phyloP scores from a whole-genome alignment of 2,329 filamentous ascomycete species.

The Penicillium sp. region DNA sequence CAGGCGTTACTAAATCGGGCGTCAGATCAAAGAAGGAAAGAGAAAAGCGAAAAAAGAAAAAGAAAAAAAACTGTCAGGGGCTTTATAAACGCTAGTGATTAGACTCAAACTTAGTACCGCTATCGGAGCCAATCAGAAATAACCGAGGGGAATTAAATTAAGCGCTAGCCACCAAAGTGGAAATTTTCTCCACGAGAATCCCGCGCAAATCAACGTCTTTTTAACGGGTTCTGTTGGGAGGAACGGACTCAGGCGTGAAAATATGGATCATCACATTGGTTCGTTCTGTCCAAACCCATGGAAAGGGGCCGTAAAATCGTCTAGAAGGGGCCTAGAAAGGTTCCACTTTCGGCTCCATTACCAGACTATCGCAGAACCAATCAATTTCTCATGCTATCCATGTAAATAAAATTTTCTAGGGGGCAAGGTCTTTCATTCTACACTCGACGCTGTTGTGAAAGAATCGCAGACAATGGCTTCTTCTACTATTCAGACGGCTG shows the following conservation, averaged over 20 bases:
- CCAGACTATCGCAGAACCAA: constrained; percentile 10
- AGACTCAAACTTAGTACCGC: constrained; percentile 11
- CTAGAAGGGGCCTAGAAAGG: constrained; percentile 16
- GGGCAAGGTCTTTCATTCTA: neutral
- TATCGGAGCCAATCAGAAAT: constrained; percentile 4
- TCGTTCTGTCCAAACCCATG: constrained; percentile 5
- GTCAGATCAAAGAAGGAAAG: neutral
- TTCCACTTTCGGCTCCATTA: constrained; percentile 14
- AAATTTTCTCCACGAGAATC: constrained; percentile 10
- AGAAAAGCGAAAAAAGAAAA: neutral
- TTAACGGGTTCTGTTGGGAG: constrained; percentile 13
- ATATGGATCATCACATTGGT: constrained; percentile 6
- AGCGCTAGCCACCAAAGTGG: constrained; percentile 5
- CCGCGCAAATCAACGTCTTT: constrained; percentile 16
- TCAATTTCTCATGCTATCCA: constrained; percentile 11
- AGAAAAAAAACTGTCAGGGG: constrained; percentile 5
- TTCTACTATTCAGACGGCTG: constrained; percentile 12
- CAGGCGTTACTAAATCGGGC: neutral
- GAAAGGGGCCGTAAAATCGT: constrained; percentile 10
- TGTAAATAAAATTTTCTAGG: constrained; percentile 6
- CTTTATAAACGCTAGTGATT: constrained; percentile 9
- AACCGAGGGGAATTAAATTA: constrained; percentile 6
- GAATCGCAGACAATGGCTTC: constrained; percentile 3
- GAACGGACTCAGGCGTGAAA: neutral
- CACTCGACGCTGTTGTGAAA: neutral